These are phyloP conservation scores for Cladophialophora psammophila DNA, from an alignment of 2,329 filamentous ascomycete genomes.

Conservation along the genomic window DNA sequence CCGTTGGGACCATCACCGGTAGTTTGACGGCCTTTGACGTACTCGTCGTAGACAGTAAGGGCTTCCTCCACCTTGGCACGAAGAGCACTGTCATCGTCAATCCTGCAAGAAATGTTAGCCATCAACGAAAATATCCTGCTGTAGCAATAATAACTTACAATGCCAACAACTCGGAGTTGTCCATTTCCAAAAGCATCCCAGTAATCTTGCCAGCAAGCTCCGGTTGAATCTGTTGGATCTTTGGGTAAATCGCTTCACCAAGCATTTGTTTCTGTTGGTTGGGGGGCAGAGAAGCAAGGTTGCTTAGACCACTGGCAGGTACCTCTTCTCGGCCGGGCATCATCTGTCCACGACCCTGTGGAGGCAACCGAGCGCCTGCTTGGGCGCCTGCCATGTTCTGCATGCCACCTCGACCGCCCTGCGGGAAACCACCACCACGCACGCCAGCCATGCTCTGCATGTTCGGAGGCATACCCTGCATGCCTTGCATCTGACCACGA, in stretches of 20 bases:
- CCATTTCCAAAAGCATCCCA: slow-evolving; percentile 99
- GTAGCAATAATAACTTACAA: slow-evolving; percentile 75
- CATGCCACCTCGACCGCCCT: slow-evolving; percentile 52
- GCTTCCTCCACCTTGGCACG: slow-evolving; percentile 97
- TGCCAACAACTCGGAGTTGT: slow-evolving; percentile 90
- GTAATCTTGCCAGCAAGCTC: slow-evolving; percentile 99
- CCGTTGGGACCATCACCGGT: slow-evolving; percentile 49
- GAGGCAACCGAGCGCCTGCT: slow-evolving; percentile 46
- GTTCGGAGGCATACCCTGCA: slow-evolving; percentile 77
- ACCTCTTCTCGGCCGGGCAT: slow-evolving; percentile 49
- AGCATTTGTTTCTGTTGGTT: slow-evolving; percentile 98
- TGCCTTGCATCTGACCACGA: slow-evolving; percentile 70
- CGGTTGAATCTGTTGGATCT: slow-evolving; percentile 93
- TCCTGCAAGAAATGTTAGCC: slow-evolving; percentile 60
- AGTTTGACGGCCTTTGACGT: slow-evolving; percentile 80
- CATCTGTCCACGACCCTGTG: slow-evolving; percentile 48
- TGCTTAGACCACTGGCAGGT: slow-evolving; percentile 56
- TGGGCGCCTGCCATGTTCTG: slow-evolving; percentile 49
- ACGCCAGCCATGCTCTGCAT: slow-evolving; percentile 62
- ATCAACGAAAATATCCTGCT: slow-evolving; percentile 34
- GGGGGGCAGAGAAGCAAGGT: slow-evolving; percentile 63
- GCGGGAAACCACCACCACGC: slow-evolving; percentile 56
- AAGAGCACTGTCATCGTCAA: slow-evolving; percentile 87
- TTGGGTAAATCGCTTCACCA: slow-evolving; percentile 96
- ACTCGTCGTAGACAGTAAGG: slow-evolving; percentile 96